A percentile compares a stretch with the other conserved stretches of the same genome.
Conservation (phyloP, 2,329 filamentous ascomycete genomes). For the Ampelomyces quisqualis region DNA sequence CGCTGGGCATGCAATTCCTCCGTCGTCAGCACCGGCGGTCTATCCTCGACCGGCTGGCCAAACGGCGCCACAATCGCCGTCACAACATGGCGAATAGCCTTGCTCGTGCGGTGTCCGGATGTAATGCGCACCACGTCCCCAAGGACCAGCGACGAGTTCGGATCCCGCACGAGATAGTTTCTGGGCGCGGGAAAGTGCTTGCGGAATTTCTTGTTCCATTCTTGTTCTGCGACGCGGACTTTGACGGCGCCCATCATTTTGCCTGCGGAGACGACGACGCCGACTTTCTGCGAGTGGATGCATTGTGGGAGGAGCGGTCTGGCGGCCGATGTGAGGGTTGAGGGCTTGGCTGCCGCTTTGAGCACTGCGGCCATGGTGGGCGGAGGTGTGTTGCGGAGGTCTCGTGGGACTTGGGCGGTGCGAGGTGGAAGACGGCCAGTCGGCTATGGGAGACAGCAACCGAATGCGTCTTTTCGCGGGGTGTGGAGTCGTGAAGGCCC, state of each 20-base stretch:
- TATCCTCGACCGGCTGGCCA: slow-evolving; percentile 62
- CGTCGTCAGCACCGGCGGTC: slow-evolving; percentile 65
- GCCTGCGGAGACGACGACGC: slow-evolving; percentile 75
- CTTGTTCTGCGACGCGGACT: slow-evolving; percentile 68
- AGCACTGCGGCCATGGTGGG: slow-evolving; percentile 6
- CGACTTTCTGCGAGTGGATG: slow-evolving; percentile 44
- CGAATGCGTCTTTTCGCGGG: slow-evolving; percentile 17
- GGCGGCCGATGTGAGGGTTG: slow-evolving; percentile 13
- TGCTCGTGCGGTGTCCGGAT: slow-evolving; percentile 64
- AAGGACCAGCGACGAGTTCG: slow-evolving; percentile 67
- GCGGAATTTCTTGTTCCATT: slow-evolving; percentile 70
- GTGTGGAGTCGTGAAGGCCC: slow-evolving; percentile 2
- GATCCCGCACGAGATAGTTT: slow-evolving; percentile 75
- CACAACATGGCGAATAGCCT: slow-evolving; percentile 71
- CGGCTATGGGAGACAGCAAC: slow-evolving; percentile 13
- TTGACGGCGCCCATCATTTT: slow-evolving; percentile 78
- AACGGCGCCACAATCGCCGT: slow-evolving; percentile 72
- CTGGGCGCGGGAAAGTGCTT: slow-evolving; percentile 69
- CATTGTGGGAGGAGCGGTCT: slow-evolving; percentile 29
- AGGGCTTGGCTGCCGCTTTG: slow-evolving; percentile 21
- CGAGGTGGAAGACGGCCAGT: not conserved
- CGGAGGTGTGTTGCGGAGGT: slow-evolving; percentile 15
- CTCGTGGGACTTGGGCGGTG: slow-evolving; percentile 6
- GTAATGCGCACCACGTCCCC: slow-evolving; percentile 75
- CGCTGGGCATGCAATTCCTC: slow-evolving; percentile 61